phyloP scores from a whole-genome alignment of 2,329 filamentous ascomycete genomes.

The Coleophoma cylindrospora region DNA sequence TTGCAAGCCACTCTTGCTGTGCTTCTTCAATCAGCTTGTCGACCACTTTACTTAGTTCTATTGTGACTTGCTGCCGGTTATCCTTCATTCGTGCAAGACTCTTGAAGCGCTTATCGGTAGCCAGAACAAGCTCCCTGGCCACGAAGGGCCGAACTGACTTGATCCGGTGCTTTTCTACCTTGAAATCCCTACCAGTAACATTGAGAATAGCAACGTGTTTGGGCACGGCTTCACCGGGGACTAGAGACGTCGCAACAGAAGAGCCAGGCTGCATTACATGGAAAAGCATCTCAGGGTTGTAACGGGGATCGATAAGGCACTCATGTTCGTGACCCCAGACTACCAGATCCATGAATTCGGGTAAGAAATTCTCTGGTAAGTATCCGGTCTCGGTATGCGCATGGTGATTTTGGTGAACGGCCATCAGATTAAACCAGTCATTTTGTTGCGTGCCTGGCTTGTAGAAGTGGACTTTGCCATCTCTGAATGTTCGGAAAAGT shows the following conservation, averaged over 20 bases:
- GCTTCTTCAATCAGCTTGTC: conserved; percentile 86
- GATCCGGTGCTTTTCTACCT: conserved; percentile 72
- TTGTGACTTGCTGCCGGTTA: conserved; percentile 76
- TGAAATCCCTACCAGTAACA: conserved; percentile 78
- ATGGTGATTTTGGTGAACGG: conserved; percentile 94
- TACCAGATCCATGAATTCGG: conserved; percentile 84
- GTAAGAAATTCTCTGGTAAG: conserved; percentile 87
- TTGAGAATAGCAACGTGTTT: conserved; percentile 88
- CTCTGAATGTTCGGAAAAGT: conserved; percentile 87
- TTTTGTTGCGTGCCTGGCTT: conserved; percentile 71
- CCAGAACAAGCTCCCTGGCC: conserved; percentile 74
- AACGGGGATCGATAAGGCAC: conserved; percentile 78
- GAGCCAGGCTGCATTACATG: conserved; percentile 97
- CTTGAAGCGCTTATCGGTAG: conserved; percentile 71
- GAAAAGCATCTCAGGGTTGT: conserved; percentile 85
- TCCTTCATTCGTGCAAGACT: conserved; percentile 76
- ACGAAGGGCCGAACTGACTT: conserved; percentile 90
- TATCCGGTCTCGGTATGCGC: conserved; percentile 91
- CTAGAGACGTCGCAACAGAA: conserved; percentile 88
- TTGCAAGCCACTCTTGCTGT: conserved; percentile 70
- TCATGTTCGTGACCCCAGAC: conserved; percentile 99
- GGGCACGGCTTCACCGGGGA: conserved; percentile 81
- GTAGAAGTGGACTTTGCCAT: conserved; percentile 92
- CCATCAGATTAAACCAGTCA: conserved; percentile 95
- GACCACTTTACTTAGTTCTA: conserved; percentile 70